A percentile compares a stretch with the other conserved stretches of the same genome.
Conservation (phyloP, 2,329 filamentous ascomycete species). For the Verruconis gallopava region DNA sequence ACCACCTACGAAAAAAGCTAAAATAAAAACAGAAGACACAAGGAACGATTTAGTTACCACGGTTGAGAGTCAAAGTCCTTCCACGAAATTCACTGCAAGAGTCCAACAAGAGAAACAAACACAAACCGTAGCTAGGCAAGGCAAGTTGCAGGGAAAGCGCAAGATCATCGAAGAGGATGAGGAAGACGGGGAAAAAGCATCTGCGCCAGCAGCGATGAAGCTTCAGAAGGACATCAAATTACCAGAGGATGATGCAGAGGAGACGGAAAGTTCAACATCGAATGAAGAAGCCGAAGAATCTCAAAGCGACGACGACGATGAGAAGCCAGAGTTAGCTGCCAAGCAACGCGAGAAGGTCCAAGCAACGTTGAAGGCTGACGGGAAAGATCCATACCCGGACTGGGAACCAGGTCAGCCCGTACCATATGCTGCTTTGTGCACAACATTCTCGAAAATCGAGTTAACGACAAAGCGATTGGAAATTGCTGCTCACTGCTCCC, state of each 20-base stretch:
- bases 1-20: conserved; percentile 10
- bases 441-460: conserved; percentile 87
- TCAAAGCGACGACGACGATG: conserved; percentile 34
- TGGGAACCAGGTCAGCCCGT: conserved; percentile 84
- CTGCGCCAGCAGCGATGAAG: background rate
- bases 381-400: conserved; percentile 80
- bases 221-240: background rate
- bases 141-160: background rate
- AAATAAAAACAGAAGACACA: conserved; percentile 1
- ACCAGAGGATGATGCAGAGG: background rate
- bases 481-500: conserved; percentile 77
- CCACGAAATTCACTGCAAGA: conserved; percentile 1
- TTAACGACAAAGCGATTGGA: conserved; percentile 84
- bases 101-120: conserved; percentile 1
- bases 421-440: conserved; percentile 87
- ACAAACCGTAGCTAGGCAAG: background rate
- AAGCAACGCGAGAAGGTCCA: conserved; percentile 75
- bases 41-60: conserved; percentile 14
- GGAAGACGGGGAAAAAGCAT: conserved; percentile 11
- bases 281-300: conserved; percentile 6
- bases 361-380: conserved; percentile 53
- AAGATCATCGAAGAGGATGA: conserved; percentile 13
- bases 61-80: conserved; percentile 11
- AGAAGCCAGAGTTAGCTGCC: conserved; percentile 57
- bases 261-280: background rate